Conservation (phyloP, 2,329 filamentous ascomycete genomes). For the Ceratocystis cacaofunesta region DNA sequence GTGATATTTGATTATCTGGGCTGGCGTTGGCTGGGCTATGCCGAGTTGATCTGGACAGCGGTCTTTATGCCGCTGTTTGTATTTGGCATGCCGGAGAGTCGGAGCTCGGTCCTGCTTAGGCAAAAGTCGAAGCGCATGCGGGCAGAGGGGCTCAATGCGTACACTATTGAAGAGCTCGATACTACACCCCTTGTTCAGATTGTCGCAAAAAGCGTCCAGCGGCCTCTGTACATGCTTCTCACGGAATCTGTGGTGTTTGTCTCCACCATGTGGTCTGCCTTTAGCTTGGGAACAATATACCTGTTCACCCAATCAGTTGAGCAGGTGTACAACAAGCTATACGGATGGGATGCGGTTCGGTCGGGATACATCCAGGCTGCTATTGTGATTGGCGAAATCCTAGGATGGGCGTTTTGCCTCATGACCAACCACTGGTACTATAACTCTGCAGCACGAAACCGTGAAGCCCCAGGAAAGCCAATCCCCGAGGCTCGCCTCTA, state of each 20-base stretch:
- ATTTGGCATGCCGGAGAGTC: constrained; percentile 14
- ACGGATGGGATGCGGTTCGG: constrained; percentile 18
- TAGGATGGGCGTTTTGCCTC: constrained; percentile 18
- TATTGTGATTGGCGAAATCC: constrained; percentile 12
- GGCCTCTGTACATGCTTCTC: constrained; percentile 16
- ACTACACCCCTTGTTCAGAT: constrained; percentile 7
- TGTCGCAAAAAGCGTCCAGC: constrained; percentile 13
- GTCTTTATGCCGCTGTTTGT: constrained; percentile 27
- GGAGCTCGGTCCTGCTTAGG: constrained; percentile 6
- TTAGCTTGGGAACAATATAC: constrained; percentile 20
- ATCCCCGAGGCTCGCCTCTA: constrained; percentile 16
- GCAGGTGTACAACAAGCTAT: constrained; percentile 18
- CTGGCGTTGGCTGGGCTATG: constrained; percentile 26
- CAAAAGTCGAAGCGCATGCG: constrained; percentile 13
- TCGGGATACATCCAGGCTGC: constrained; percentile 16
- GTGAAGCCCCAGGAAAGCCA: constrained; percentile 24
- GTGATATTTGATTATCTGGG: constrained; percentile 21
- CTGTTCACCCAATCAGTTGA: constrained; percentile 21
- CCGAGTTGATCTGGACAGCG: constrained; percentile 29
- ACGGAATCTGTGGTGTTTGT: constrained; percentile 36
- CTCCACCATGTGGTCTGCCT: constrained; percentile 31
- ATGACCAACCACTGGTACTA: constrained; percentile 26
- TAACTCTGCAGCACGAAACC: constrained; percentile 26
- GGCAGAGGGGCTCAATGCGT: constrained; percentile 5
- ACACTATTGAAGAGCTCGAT: constrained; percentile 13